Base-by-base conservation (phyloP, 805 yeast species). In the Metschnikowia matae region DNA sequence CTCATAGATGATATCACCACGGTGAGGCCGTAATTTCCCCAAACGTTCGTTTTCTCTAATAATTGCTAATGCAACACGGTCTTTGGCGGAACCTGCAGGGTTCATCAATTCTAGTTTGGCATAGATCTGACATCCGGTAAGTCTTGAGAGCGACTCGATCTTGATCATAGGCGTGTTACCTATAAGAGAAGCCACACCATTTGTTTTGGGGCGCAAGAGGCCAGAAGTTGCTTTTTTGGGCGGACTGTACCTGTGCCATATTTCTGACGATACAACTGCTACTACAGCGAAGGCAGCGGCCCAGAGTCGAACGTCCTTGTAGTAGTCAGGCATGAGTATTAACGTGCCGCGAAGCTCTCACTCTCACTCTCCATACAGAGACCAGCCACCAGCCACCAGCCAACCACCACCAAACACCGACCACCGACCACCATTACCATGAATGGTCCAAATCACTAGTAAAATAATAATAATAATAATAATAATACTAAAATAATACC, bases 71-170 rank as follows among this genome's bases (percentile, higher is more conserved):
- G 98, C 98, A 17, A 94, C 96, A 40, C 99, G 73, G 64, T 92
- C 99, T 59, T 92, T 92, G 4, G 98, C 96, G 46, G 96, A 86
- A 0, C 98, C 98, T 1, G 92, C 99, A 0, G 98, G 97, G 61
- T 92, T 94, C 54, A 77, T 67, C 48, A 89, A 70, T 65, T 92
- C 99, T 53, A 91, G 64, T 62, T 92, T 92, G 35, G 96, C 98
- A 64, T 82, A 88, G 3, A 92, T 81, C 39, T 86, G 84, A 62
- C 92, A 85, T 0, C 95, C 95, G 0, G 96, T 89, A 11, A 77
- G 67, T 13, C 73, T 66, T 0, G 94, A 83, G 11, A 92, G 73
- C 0, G 95, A 85, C 55, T 80, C 78, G 42, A 92, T 78, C 54
- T 80, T 79, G 15, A 92, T 83, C 66, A 92, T 62, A 0, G 96